A percentile compares a stretch with the other conserved stretches of the same genome.
Conservation (phyloP, 345 rosid genomes). For the Brassica napus region Da-Ae NC_063445.1:6340001-6340500, state of each 20-base stretch:
- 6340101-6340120: not conserved
- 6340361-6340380: not conserved
- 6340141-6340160: not conserved
- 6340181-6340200: not conserved
- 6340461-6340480: constrained; percentile 33
- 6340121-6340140: not conserved
- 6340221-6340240: not conserved
- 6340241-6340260: not conserved
- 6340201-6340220: not conserved
- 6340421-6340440: constrained; percentile 25
- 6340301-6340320: constrained; percentile 11
- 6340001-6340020: constrained; percentile 8
- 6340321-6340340: constrained; percentile 2
- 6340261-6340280: constrained; percentile 5
- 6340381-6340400: not conserved
- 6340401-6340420: not conserved
- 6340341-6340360: not conserved
- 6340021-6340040: not conserved
- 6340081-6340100: not conserved
- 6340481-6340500: constrained; percentile 32
- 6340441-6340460: constrained; percentile 27
- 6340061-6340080: not conserved
- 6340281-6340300: constrained; percentile 19
- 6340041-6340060: not conserved
- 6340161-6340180: not conserved